Evolutionary conservation across 805 yeast genomes (phyloP), one percentile per base, ranked within the genome.

Genomic region (Candida boleticola): DNA sequence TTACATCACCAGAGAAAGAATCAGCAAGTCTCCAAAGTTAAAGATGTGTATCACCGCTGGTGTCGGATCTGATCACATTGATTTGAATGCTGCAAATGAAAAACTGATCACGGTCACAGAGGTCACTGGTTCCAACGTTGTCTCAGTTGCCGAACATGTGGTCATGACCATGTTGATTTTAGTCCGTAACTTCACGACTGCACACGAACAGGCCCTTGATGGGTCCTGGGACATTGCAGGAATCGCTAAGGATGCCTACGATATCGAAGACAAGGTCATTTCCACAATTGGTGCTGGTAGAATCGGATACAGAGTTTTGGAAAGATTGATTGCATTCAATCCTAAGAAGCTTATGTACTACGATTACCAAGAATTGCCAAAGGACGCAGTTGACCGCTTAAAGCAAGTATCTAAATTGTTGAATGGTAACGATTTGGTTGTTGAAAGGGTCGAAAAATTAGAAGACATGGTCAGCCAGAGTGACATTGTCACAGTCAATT

Each of bases 261-360:
- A 85, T 54, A 60, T 85, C 46, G 93, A 85, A 60, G 85, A 78
- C 45, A 85, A 85, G 66, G 83, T 80, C 23, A 71, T 85, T 45
- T 83, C 85, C n/a, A 84, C 90, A 31, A 84, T 85, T 47, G 93
- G 90, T 45, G 85, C 85, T 22, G 93, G 92, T 40, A 76, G 92
- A 61, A 86, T 85, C 53, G 93, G 93, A 21, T 81, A 77, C 69
- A 74, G 88, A 46, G 85, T 85, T 19, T 70, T 85, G 56, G 84
- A 83, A 64, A 76, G 92, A 58, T 63, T 85, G 53, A 69, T 75
- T 44, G 81, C 92, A 1, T 85, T 85, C 69, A 80, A 82, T 57
- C 87, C 89, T 44, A 80, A 80, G 64, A 84, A 84, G 60, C 68
- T 85, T 50, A 71, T 81, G 48, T 85, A 85, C 68, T 85, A 70